Base-by-base conservation (phyloP, 441 rosid genomes). In the Dalechampia spathulata region DNA sequence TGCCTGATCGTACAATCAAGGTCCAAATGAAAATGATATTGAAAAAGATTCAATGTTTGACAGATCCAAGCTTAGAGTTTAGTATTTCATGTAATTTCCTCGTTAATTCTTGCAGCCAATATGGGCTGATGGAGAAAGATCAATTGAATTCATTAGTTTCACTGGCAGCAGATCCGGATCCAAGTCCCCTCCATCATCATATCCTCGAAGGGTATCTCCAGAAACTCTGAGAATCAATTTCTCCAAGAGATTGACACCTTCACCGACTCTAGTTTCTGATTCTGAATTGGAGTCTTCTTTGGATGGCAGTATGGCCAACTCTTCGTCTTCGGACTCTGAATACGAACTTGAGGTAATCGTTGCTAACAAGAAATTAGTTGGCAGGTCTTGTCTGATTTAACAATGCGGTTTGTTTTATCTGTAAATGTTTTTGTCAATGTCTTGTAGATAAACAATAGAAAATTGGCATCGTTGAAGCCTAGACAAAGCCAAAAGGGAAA, bases 171-270 rank as follows among this genome's bases (percentile, higher is more conserved):
- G 51, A n/a, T n/a, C n/a, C 65, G 62, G 63, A 42, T 68, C 68
- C 43, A 63, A 52, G 46, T 69, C 72, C 34, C 60, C 77, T 6
- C 46, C 75, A 11, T 55, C 77, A 50, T 70, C 60, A 61, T 70
- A 43, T 71, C 83, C 85, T 57, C 82, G 72, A 52, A 72, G 79
- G 57, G 78, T 78, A 25, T 71, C 85, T 59, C 65, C 41, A 37
- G 41, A 69, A 22, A 51, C 48, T 7, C 61, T 69, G 17, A 34
- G 13, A 50, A 49, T n/a, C 9, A 46, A 42, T 39, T 47, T 32
- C 52, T 39, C 60, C 14, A 21, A n/a, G 32, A 50, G 37, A 9
- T 63, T 26, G 62, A 55, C 39, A 38, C 13, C 64, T 49, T 30
- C 68, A 14, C 48, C 73, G 0, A 16, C n/a, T 48, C 19, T 36